A percentile compares a stretch with the other conserved stretches of the same genome.
Conservation (phyloP, 140 eudicot genomes). For the Oenanthe javanica region DNA sequence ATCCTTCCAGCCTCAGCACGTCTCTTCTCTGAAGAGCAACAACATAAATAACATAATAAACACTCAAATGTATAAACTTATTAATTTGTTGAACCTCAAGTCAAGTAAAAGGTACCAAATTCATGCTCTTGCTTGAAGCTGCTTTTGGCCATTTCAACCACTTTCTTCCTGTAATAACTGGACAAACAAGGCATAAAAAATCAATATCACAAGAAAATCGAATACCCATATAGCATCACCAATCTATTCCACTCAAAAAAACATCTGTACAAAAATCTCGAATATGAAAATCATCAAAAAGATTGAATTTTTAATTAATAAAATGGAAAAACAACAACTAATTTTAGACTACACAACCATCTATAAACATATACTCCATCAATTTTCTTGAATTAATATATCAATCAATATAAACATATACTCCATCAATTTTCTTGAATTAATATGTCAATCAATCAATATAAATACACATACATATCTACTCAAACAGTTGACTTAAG, state of each 20-base stretch:
- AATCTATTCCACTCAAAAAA: too few species aligned
- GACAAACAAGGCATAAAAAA: neutral
- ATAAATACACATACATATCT: neutral
- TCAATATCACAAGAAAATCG: neutral
- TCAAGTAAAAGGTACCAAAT: slow-evolving; percentile 29
- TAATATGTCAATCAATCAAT: neutral
- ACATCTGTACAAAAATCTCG: neutral
- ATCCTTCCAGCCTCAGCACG: slow-evolving; percentile 64
- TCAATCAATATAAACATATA: neutral
- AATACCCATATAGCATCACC: neutral
- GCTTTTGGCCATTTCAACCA: slow-evolving; percentile 40
- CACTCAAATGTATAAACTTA: neutral
- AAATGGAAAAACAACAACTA: neutral
- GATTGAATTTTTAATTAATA: neutral
- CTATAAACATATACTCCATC: too few species aligned
- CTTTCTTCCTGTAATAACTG: slow-evolving; percentile 19
- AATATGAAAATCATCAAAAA: neutral
- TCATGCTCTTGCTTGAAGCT: slow-evolving; percentile 58
- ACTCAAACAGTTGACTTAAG: slow-evolving; percentile 5
- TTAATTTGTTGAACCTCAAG: neutral
- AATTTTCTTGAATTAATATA: too few species aligned
- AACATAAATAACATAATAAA: neutral
- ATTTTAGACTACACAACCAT: neutral
- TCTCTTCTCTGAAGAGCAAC: slow-evolving; percentile 41
- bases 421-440: neutral